phyloP scores from a whole-genome alignment of 768 basidiomycete species.

The Mycena latifolia region DNA sequence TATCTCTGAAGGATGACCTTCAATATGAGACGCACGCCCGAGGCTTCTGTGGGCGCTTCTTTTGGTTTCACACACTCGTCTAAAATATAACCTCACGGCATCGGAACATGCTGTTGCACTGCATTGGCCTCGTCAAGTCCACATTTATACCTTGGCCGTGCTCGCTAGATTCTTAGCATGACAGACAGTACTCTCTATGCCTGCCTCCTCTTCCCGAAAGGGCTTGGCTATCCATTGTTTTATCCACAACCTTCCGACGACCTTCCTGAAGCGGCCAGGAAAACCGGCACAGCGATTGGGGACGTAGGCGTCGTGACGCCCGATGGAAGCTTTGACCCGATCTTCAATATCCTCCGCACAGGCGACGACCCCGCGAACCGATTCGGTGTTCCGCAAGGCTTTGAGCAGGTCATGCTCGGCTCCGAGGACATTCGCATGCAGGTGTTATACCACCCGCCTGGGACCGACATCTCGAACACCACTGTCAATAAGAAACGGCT shows the following conservation, averaged over 20 bases:
- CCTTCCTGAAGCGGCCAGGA: neutral
- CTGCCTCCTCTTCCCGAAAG: conserved; percentile 6
- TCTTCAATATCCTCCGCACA: neutral
- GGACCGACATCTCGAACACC: conserved; percentile 15
- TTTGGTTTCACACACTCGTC: too few species aligned
- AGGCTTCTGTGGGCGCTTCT: too few species aligned
- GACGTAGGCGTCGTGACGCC: neutral
- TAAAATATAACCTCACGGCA: too few species aligned
- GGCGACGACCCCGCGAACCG: neutral
- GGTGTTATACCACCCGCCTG: neutral
- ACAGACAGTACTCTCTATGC: conserved; percentile 10
- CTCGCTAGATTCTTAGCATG: too few species aligned
- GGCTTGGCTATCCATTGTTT: conserved; percentile 14
- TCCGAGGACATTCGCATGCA: neutral
- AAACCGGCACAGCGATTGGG: neutral
- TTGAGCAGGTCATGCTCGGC: neutral
- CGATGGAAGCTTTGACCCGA: neutral
- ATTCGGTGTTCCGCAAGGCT: neutral
- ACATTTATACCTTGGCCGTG: too few species aligned
- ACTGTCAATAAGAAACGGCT: conserved; percentile 5
- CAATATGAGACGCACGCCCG: too few species aligned
- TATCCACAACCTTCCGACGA: conserved; percentile 9
- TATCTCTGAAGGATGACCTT: too few species aligned
- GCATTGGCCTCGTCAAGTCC: too few species aligned
- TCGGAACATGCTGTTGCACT: too few species aligned